These are phyloP conservation scores for Xenosphaeropsis pyriputrescens DNA, from an alignment of 2,329 filamentous ascomycete species.

Conservation along the genomic window DNA sequence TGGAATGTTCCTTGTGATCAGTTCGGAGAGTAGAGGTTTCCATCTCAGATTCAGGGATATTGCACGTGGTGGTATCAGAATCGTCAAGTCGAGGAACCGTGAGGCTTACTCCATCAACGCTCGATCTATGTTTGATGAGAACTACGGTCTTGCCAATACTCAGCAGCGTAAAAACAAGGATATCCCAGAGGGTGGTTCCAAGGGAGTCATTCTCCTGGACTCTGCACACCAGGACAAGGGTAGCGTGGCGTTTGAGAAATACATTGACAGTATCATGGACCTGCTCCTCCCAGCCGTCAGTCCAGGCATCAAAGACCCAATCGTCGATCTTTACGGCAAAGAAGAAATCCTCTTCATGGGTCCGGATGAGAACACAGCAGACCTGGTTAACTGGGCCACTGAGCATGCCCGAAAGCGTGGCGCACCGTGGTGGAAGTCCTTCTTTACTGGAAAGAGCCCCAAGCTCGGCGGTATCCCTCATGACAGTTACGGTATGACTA, in stretches of 20 bases:
- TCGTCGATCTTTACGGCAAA: constrained; percentile 89
- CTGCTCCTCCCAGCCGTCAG: constrained; percentile 78
- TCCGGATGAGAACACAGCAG: constrained; percentile 95
- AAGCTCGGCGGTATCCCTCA: constrained; percentile 94
- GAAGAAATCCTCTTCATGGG: constrained; percentile 98
- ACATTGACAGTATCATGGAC: constrained; percentile 97
- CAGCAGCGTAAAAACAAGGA: constrained; percentile 99
- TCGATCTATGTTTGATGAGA: constrained; percentile 92
- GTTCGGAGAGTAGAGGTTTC: constrained; percentile 92
- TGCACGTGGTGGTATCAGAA: constrained; percentile 90
- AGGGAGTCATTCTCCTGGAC: constrained; percentile 92
- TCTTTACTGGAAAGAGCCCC: constrained; percentile 98
- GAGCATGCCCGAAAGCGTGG: constrained; percentile 78
- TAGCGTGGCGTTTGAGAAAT: constrained; percentile 92
- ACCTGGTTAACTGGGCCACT: constrained; percentile 97
- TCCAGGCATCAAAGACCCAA: constrained; percentile 96
- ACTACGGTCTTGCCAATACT: constrained; percentile 95
- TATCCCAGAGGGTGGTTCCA: constrained; percentile 94
- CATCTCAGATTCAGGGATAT: constrained; percentile 97
- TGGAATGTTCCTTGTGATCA: constrained; percentile 98
- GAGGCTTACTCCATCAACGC: constrained; percentile 96
- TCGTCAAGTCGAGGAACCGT: constrained; percentile 93
- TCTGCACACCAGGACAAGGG: constrained; percentile 88
- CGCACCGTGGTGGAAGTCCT: constrained; percentile 98
- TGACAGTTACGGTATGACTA: constrained; percentile 95